phyloP scores from a whole-genome alignment of 1,139 yeast species.

The Zygotorulaspora mrakii region DNA sequence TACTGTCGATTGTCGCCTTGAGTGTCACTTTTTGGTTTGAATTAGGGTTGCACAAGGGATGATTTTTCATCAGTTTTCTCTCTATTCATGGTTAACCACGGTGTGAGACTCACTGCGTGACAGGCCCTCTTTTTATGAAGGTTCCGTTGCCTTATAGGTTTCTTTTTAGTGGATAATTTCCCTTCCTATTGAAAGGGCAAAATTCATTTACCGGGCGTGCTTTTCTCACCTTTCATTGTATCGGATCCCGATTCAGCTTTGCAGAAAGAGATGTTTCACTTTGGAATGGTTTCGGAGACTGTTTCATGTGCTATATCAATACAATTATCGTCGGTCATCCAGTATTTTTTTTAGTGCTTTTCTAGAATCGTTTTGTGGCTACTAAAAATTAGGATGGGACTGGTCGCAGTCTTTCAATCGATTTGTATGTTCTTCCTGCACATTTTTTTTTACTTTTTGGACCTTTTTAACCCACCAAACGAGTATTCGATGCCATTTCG shows the following conservation, averaged over 20 bases:
- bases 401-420: not conserved
- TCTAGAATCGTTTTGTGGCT: constrained; percentile 1
- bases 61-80: constrained; percentile 4
- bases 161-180: constrained; percentile 16
- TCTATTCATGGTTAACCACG: constrained; percentile 16
- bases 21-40: constrained; percentile 14
- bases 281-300: constrained; percentile 1
- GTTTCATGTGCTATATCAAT: constrained; percentile 1
- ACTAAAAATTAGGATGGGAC: not conserved
- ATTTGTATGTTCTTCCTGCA: constrained; percentile 4
- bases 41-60: constrained; percentile 14
- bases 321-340: not conserved
- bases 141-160: constrained; percentile 9
- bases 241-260: not conserved
- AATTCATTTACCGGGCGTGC: constrained; percentile 14
- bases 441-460: not conserved
- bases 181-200: constrained; percentile 15
- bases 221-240: not conserved
- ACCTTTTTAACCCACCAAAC: not conserved
- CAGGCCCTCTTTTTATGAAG: too few species aligned
- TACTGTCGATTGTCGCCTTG: too few species aligned
- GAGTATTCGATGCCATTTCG: too few species aligned
- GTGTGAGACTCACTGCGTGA: constrained; percentile 1
- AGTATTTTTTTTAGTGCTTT: not conserved
- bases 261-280: constrained; percentile 1